Percentiles rank a stretch among this genome's conserved stretches.
phyloP scores from a whole-genome alignment of 352 stramenopile genomes.

The Pythium periplocum region DNA sequence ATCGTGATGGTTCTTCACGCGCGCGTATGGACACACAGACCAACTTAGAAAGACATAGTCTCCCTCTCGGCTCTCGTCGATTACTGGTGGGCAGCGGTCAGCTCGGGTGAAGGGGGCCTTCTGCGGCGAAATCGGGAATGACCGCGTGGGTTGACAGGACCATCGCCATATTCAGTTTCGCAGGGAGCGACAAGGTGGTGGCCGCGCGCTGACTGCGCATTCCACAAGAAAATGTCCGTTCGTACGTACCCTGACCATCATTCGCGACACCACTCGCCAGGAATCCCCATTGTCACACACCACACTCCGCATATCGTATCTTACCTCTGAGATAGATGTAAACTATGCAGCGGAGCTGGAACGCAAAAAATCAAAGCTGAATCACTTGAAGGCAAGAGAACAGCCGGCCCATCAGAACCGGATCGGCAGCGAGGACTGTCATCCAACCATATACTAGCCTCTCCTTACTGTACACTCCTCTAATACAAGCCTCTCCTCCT shows the following conservation, averaged over 20 bases:
- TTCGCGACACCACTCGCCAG: not conserved
- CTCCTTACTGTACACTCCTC: too few relatives aligned
- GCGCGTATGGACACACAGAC: conserved; percentile 54
- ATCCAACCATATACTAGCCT: too few relatives aligned
- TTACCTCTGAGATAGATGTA: too few relatives aligned
- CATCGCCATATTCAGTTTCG: conserved; percentile 9
- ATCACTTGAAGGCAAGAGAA: too few relatives aligned
- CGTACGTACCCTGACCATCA: conserved; percentile 11
- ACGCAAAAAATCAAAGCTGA: too few relatives aligned
- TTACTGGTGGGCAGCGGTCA: conserved; percentile 52
- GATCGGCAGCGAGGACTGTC: too few relatives aligned
- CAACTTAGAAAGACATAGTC: conserved; percentile 90
- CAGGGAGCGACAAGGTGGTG: conserved; percentile 5
- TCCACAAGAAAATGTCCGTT: conserved; percentile 21
- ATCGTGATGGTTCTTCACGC: conserved; percentile 52
- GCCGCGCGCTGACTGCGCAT: conserved; percentile 16
- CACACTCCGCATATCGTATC: too few relatives aligned
- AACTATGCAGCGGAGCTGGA: too few relatives aligned
- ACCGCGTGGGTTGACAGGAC: not conserved
- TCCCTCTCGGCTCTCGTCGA: conserved; percentile 73
- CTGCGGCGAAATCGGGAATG: conserved; percentile 73
- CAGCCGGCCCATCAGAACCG: too few relatives aligned
- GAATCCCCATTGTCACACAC: too few relatives aligned
- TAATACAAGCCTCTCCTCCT: too few relatives aligned
- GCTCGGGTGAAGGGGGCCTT: conserved; percentile 43